Evolutionary conservation across 2,329 filamentous ascomycete genomes (phyloP), one percentile per base, ranked within the genome.

Genomic region (Bipolaris sorokiniana): DNA sequence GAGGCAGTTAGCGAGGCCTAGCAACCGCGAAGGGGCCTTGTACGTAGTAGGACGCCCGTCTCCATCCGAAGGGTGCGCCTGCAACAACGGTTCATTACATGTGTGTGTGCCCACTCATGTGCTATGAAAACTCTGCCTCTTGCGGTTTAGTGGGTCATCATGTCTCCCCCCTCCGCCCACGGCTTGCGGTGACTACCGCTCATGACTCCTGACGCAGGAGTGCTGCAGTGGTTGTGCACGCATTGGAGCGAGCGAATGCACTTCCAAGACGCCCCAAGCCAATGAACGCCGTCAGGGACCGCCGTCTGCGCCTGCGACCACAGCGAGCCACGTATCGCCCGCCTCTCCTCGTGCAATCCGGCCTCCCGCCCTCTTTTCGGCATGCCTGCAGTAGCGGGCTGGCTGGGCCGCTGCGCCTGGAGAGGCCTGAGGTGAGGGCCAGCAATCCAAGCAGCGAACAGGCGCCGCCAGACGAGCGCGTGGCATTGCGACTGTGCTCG

Each of bases 291-390:
- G 51, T 56, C 63, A 70, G 64, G 64, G 63, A 67, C 61, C 58
- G 48, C 66, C 59, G 40, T 61, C 63, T 61, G 59, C 54, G 55
- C 62, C 58, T 37, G 58, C 67, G 55, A 61, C 65, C 52, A 47
- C 59, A 56, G 67, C 59, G 65, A 67, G 71, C 70, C 68, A 73
- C 68, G 66, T 70, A 68, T 61, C 56, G 54, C 47, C 18, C 15
- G 45, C 46, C 51, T 40, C 51, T 45, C 33, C 40, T 51, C 9
- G 28, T 51, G 45, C 51, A 55, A 54, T 38, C 42, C 26, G 55
- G 53, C 49, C 54, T 45, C 48, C 57, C 53, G 45, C 38, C 37
- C 58, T 56, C 50, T 54, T 62, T 60, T 51, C 47, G 50, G 50
- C 36, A 41, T 38, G 57, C 54, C 44, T 63, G 60, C 60, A 63